A percentile compares a stretch with the other conserved stretches of the same genome.
phyloP scores from a whole-genome alignment of 1,284 basidiomycete genomes.

The Earliella scabrosa region DNA sequence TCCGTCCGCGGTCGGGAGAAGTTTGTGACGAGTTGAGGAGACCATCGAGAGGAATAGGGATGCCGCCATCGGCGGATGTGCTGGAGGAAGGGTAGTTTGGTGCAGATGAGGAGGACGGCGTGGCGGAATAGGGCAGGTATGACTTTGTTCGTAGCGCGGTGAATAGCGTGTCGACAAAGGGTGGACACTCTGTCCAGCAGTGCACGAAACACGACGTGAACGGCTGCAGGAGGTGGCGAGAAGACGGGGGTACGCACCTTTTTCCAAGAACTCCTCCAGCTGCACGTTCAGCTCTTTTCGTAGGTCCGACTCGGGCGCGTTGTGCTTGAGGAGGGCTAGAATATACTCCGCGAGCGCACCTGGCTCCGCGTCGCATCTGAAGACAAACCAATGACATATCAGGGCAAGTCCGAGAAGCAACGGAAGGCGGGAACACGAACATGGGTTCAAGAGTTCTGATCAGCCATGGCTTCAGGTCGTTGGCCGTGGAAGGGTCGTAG shows the following conservation, averaged over 20 bases:
- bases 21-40: constrained; percentile 51
- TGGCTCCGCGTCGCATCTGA: constrained; percentile 95
- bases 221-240: neutral
- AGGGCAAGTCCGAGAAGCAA: constrained; percentile 13
- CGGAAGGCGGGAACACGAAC: constrained; percentile 46
- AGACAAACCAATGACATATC: constrained; percentile 9
- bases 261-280: constrained; percentile 91
- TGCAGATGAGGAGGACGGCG: constrained; percentile 28
- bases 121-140: constrained; percentile 71
- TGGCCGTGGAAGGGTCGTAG: constrained; percentile 62
- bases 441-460: constrained; percentile 85
- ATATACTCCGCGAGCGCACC: constrained; percentile 94
- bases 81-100: constrained; percentile 34
- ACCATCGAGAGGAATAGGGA: constrained; percentile 77
- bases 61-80: constrained; percentile 59
- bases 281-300: constrained; percentile 78
- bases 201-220: neutral
- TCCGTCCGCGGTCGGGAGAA: constrained; percentile 58
- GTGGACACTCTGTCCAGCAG: constrained; percentile 58
- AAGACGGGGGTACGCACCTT: constrained; percentile 53
- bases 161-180: constrained; percentile 88
- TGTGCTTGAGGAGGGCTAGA: constrained; percentile 92
- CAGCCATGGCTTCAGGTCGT: constrained; percentile 83
- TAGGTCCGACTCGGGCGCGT: constrained; percentile 83
- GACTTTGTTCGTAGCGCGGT: constrained; percentile 81